phyloP scores from a whole-genome alignment of 2,329 filamentous ascomycete species.

The Coniochaeta sp. region DNA sequence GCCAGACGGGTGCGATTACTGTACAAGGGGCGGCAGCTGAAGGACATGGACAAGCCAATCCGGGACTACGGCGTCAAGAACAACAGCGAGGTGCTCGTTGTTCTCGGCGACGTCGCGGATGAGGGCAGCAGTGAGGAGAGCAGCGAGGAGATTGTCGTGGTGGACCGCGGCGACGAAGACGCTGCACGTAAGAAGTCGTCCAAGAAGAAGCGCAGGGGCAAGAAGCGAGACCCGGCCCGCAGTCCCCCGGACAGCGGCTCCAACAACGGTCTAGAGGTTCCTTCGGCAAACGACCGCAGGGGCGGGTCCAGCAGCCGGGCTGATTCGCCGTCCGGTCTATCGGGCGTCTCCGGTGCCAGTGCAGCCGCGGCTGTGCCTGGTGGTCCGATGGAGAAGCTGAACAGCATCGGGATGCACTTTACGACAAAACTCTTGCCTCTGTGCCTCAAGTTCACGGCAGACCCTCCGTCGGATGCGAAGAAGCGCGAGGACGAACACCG shows the following conservation, averaged over 20 bases:
- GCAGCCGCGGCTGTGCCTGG: slow-evolving; percentile 26
- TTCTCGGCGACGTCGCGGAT: slow-evolving; percentile 35
- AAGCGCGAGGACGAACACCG: slow-evolving; percentile 70
- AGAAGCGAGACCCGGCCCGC: slow-evolving; percentile 28
- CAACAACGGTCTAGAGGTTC: slow-evolving; percentile 29
- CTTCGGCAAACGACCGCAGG: slow-evolving; percentile 25
- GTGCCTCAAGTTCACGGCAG: slow-evolving; percentile 52
- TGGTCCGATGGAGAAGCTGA: slow-evolving; percentile 53
- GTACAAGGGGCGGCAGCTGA: slow-evolving; percentile 67
- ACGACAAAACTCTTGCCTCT: slow-evolving; percentile 57
- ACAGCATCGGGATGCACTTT: slow-evolving; percentile 60
- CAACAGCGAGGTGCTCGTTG: slow-evolving; percentile 53
- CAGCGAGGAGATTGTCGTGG: slow-evolving; percentile 35
- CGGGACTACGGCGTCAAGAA: slow-evolving; percentile 56
- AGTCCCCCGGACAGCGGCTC: slow-evolving; percentile 37
- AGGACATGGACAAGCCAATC: slow-evolving; percentile 51
- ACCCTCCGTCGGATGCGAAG: slow-evolving; percentile 58
- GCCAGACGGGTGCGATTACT: slow-evolving; percentile 55
- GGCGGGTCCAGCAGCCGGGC: slow-evolving; percentile 27
- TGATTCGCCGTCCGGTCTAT: slow-evolving; percentile 25
- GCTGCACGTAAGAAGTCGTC: slow-evolving; percentile 28
- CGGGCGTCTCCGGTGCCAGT: slow-evolving; percentile 21
- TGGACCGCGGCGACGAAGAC: slow-evolving; percentile 42
- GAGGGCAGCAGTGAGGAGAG: slow-evolving; percentile 23
- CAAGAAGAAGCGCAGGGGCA: slow-evolving; percentile 34